Base-by-base conservation (phyloP, 2,329 filamentous ascomycete species). In the Fusarium pininemorale region DNA sequence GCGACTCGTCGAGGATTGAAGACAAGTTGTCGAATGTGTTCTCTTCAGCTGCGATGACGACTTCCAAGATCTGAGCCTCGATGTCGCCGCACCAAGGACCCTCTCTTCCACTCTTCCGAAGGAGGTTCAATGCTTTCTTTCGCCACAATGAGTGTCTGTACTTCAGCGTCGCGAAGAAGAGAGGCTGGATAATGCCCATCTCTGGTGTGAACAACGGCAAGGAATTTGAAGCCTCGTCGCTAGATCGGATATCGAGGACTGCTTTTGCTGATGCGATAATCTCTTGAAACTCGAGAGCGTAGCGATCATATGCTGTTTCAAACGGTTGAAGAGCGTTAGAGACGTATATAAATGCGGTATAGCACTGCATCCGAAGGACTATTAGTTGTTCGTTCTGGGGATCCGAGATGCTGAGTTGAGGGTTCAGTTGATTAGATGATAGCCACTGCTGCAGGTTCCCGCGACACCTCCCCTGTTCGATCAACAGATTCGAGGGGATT, bases 161-260 rank as follows among this genome's bases (percentile, higher is more conserved):
- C 48, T 65, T 73, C 0, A 66, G 5, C 2, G 62, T 62, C 2
- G 68, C 44, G 4, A 72, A 50, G 6, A 69, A 69, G 5, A 75
- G 24, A 6, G 72, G 68, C 3, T 75, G 68, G 1, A 75, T 74
- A 4, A 72, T 69, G 0, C 72, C 72, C 58, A 74, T 71, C 35
- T 75, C 72, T 20, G 64, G 71, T 6, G 44, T 62, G 12, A 66
- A 75, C 6, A 39, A 39, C 0, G 45, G 59, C 7, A 69, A 28
- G 3, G 26, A 28, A 24, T 32, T 26, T 7, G 28, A 32, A 14
- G 14, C 5, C 16, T 15, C 32, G 6, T 59, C 20, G 11, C 32
- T 4, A 0, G 28, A 16, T 32, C n/a, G 38, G 4, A 50, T 53
- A 2, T 26, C 48, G 4, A 60, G 13, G 5, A 75, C 54, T 12